phyloP scores from a whole-genome alignment of 1,139 yeast genomes.

The Trichomonascaceae sp. region DNA sequence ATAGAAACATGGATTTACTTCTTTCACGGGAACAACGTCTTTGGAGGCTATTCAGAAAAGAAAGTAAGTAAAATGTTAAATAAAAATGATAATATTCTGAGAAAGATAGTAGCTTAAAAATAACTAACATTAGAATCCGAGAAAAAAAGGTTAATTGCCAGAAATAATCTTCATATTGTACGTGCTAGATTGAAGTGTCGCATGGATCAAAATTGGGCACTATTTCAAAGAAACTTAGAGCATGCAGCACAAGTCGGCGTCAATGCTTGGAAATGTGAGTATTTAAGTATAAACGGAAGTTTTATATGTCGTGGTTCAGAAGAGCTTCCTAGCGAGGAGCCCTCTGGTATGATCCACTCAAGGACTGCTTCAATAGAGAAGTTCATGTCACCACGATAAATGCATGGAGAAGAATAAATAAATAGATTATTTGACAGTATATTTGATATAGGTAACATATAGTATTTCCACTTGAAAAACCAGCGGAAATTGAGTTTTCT shows the following conservation, averaged over 20 bases:
- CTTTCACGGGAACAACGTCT: background rate
- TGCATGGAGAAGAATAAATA: too few species aligned
- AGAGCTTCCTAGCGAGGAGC: too few species aligned
- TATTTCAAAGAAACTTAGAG: background rate
- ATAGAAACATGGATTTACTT: background rate
- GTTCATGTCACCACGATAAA: too few species aligned
- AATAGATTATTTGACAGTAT: too few species aligned
- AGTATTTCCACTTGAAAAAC: too few species aligned
- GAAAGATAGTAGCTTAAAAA: background rate
- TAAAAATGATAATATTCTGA: too few species aligned
- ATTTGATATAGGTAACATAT: too few species aligned
- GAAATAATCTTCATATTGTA: background rate
- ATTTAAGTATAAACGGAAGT: too few species aligned
- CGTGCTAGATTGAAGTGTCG: background rate
- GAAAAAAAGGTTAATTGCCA: background rate
- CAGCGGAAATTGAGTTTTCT: too few species aligned
- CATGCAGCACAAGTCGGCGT: background rate
- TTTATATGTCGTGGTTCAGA: too few species aligned
- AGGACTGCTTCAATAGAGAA: too few species aligned
- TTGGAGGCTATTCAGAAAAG: background rate
- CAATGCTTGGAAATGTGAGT: background rate
- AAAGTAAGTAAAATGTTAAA: background rate
- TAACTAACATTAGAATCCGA: background rate
- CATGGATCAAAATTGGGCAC: background rate
- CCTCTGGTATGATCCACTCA: too few species aligned